Base-by-base conservation (phyloP, 805 yeast species). In the Spathaspora girioi region DNA sequence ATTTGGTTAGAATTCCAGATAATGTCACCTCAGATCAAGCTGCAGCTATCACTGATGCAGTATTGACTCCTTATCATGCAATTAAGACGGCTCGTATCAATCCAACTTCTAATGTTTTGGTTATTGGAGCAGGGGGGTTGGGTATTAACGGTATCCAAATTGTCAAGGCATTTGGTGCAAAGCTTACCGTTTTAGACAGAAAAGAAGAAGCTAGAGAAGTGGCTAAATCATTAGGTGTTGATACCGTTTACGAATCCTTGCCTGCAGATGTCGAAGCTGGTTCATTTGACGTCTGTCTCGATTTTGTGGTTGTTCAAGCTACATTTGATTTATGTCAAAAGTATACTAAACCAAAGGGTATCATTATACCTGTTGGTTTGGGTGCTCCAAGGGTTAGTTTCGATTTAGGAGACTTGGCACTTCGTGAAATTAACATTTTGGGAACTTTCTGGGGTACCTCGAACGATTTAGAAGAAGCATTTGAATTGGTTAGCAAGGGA, bases 391-490 rank as follows among this genome's bases (percentile, higher is more conserved):
- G 64, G 31, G 51, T 75, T 18, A 41, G 41, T 5, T 52, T 74
- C 41, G 59, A 61, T 35, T 67, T 71, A 48, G 69, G 59, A 51
- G 68, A 67, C 6, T 57, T 76, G 50, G 77, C 77, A 10, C 52
- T 73, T 41, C 64, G 76, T 52, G 81, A 78, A 58, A 65, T 73
- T 20, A 64, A 66, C 45, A 53, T 76, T 40, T 56, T 68, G 40
- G 75, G 69, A 54, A 64, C 69, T 38, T 74, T 75, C 54, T 78
- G 80, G 42, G 82, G 82, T 15, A 68, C 71, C 8, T 69, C 76
- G 1, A 55, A 58, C 8, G 80, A 77, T 47, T 77, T 73, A 53
- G 56, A 56, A 12, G 80, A 77, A 51, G 64, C 70, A 29, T 63
- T 78, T 64, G 58, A 68, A 42, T 71, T 78, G 73, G 64, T 76